Base-by-base conservation (phyloP, 371 early-diverging fungal species). In the Mortierella sp. region DNA sequence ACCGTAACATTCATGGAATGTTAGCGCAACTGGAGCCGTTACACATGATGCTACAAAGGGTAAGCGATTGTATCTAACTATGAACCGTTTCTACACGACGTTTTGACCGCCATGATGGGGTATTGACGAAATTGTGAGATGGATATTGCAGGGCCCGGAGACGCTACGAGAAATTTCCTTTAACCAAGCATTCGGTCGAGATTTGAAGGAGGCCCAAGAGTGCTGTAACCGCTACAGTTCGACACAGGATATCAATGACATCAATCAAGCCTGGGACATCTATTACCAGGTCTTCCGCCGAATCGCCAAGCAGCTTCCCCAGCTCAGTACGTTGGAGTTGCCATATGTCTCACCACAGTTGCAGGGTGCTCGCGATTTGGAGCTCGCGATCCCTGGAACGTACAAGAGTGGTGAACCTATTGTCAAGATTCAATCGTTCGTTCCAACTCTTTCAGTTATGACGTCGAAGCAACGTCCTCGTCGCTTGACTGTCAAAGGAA, bases 241-340 rank as follows among this genome's bases (percentile, higher is more conserved):
- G 27, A 90, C 90, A 0, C 84, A 84, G 27, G 92, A 95, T 70
- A 72, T 86, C 19, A 92, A 91, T 61, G 93, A 94, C 59, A 68
- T 99, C 54, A 92, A 95, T 61, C 95, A 93, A 66, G 97, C 98
- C 9, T 97, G 98, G 98, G 95, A 97, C 48, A 81, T 95, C 8
- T 98, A 98, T 71, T 92, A 90, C 50, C 85, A 89, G 79, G 91
- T 98, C 21, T 93, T 94, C 80, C 82, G 89, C 50, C 84, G 91
- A 13, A 96, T 97, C n/a, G n/a, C n/a, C 68, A 86, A 85, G 54
- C 87, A 91, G 74, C 88, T 95, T 34, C 94, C 95, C 12, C 90
- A 90, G 54, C 72, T 95, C 28, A 92, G 90, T 13, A 91, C 90
- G 7, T 82, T 98, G 38, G 94, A 95, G 50, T 79, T 99, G 50